Evolutionary conservation across 2,329 filamentous ascomycete species (phyloP).

Genomic region (Colletotrichum sp.): DNA sequence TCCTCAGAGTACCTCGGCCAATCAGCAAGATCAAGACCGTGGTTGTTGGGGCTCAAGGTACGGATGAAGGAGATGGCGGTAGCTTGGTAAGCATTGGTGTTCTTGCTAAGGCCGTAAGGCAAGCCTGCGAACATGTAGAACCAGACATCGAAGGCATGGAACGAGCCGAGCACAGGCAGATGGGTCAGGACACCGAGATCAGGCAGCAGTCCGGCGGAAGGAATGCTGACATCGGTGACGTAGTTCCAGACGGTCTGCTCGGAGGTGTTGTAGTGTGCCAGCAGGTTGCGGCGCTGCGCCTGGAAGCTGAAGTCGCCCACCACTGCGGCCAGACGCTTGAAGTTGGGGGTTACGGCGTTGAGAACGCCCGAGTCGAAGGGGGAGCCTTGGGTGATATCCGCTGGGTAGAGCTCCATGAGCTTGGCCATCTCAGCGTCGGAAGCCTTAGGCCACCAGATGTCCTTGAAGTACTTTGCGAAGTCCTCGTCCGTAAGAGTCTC

Average conservation of each 20-base stretch:
- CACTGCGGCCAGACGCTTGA: conserved; percentile 67
- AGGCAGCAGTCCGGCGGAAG: not conserved
- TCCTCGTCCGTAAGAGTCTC: not conserved
- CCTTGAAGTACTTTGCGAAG: not conserved
- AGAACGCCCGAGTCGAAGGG: conserved; percentile 62
- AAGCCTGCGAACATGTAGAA: conserved; percentile 5
- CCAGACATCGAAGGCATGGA: not conserved
- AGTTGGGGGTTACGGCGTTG: conserved; percentile 69
- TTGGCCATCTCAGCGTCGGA: not conserved
- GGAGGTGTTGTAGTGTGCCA: conserved; percentile 32
- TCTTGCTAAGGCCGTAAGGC: not conserved
- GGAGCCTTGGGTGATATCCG: conserved; percentile 58
- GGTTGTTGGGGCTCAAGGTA: conserved; percentile 1
- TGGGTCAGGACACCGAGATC: not conserved
- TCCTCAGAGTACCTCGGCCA: not conserved
- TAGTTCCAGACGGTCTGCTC: not conserved
- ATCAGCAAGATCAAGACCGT: not conserved
- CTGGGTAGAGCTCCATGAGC: conserved; percentile 28
- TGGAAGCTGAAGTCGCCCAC: conserved; percentile 66
- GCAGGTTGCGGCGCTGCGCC: conserved; percentile 43
- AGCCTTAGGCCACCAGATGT: not conserved
- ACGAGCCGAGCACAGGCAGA: not conserved
- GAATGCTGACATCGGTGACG: not conserved
- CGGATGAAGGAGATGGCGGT: conserved; percentile 2
- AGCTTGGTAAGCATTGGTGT: not conserved